phyloP scores from a whole-genome alignment of 2,329 filamentous ascomycete genomes.

The Aspergillus bombycis region DNA sequence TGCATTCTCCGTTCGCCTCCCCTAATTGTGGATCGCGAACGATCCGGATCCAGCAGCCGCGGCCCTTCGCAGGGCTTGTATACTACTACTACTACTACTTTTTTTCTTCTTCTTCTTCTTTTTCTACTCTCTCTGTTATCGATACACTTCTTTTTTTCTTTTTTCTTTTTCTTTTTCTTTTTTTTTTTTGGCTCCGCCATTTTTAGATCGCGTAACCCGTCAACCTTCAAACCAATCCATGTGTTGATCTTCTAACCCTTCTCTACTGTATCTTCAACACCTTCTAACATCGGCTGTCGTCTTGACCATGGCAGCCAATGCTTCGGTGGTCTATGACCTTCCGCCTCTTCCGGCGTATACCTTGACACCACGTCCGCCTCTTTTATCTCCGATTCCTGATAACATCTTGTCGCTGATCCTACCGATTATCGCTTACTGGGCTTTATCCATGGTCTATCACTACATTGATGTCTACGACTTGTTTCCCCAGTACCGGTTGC shows the following conservation, averaged over 20 bases:
- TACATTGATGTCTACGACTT: constrained; percentile 81
- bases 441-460: constrained; percentile 83
- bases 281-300: neutral
- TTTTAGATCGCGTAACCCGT: neutral
- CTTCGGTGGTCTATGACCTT: constrained; percentile 56
- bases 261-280: neutral
- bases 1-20: constrained; percentile 4
- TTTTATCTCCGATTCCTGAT: constrained; percentile 80
- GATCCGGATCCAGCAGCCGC: constrained; percentile 5
- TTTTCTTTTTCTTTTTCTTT: neutral
- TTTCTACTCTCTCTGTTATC: neutral
- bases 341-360: constrained; percentile 86
- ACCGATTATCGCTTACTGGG: constrained; percentile 87
- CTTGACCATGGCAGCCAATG: constrained; percentile 38
- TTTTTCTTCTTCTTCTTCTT: neutral
- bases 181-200: neutral
- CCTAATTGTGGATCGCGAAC: constrained; percentile 12
- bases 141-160: neutral
- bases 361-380: constrained; percentile 67
- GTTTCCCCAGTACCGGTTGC: constrained; percentile 88
- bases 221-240: neutral
- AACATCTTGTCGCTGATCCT: constrained; percentile 74
- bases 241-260: neutral
- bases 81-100: no score
- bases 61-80: neutral